A percentile compares a stretch with the other conserved stretches of the same genome.
phyloP scores from a whole-genome alignment of 2,329 filamentous ascomycete genomes.

The Penicillium sumatraense region DNA sequence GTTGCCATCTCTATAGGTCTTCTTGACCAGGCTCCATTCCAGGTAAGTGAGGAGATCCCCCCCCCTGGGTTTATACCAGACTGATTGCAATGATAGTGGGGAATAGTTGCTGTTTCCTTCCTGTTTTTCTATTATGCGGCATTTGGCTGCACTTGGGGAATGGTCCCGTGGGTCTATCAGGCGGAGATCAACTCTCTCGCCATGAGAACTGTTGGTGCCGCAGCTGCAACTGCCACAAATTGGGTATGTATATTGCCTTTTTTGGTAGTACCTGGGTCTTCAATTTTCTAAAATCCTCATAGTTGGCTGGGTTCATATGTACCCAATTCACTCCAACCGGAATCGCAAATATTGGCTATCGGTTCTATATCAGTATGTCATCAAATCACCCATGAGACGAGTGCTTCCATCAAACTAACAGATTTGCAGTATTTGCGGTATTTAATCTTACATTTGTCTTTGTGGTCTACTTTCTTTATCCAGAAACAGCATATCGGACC shows the following conservation, averaged over 20 bases:
- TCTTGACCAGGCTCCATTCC: slow-evolving; percentile 12
- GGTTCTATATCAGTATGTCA: slow-evolving; percentile 15
- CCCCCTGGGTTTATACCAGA: neutral
- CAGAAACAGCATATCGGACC: slow-evolving; percentile 6
- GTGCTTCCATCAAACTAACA: neutral
- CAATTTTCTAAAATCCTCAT: neutral
- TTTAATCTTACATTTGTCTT: slow-evolving; percentile 4
- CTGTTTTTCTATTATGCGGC: slow-evolving; percentile 20
- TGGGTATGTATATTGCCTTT: slow-evolving; percentile 22
- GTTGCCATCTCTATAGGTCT: slow-evolving; percentile 25
- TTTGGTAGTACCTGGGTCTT: neutral
- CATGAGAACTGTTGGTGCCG: slow-evolving; percentile 47
- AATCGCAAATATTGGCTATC: slow-evolving; percentile 17
- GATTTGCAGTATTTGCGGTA: slow-evolving; percentile 2
- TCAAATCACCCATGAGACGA: neutral
- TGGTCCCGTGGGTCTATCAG: slow-evolving; percentile 49
- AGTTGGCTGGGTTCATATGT: slow-evolving; percentile 24
- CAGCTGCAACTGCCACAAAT: slow-evolving; percentile 42
- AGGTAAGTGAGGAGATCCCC: neutral
- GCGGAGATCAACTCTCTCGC: slow-evolving; percentile 49
- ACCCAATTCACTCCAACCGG: slow-evolving; percentile 20
- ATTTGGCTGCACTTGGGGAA: slow-evolving; percentile 18
- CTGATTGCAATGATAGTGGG: neutral
- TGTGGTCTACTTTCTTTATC: slow-evolving; percentile 7
- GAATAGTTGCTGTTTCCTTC: slow-evolving; percentile 35